Evolutionary conservation across 1,139 yeast species (phyloP).

Genomic region (Saccharomycopsis phalli): DNA sequence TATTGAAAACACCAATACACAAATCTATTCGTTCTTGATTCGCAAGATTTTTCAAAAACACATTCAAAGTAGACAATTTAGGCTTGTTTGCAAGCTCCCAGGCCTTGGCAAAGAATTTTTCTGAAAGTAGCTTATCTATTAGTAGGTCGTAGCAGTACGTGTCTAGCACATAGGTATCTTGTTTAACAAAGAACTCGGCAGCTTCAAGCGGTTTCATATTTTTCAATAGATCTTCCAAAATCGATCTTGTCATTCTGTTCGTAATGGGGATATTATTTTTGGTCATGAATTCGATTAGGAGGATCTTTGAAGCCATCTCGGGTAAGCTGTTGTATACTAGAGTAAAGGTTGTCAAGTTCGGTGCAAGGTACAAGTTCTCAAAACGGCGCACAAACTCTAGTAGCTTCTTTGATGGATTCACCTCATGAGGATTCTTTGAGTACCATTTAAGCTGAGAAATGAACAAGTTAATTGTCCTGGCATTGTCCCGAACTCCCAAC

Average conservation of each 20-base stretch:
- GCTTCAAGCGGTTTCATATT: constrained; percentile 7
- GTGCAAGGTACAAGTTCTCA: constrained; percentile 6
- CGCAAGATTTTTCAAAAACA: constrained; percentile 26
- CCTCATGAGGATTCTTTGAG: constrained; percentile 7
- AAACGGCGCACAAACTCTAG: constrained; percentile 1
- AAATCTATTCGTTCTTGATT: constrained; percentile 29
- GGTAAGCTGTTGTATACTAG: constrained; percentile 14
- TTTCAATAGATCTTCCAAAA: constrained; percentile 9
- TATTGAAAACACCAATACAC: constrained; percentile 26
- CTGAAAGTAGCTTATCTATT: constrained; percentile 24
- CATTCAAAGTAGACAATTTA: constrained; percentile 26
- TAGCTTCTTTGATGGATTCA: background rate
- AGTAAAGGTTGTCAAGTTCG: constrained; percentile 13
- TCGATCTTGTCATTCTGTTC: constrained; percentile 2
- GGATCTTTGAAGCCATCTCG: constrained; percentile 16
- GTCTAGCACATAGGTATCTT: constrained; percentile 9
- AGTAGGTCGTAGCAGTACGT: constrained; percentile 22
- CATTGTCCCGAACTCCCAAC: constrained; percentile 30
- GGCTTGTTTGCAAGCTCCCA: constrained; percentile 23
- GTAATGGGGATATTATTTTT: constrained; percentile 12
- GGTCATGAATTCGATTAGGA: constrained; percentile 15
- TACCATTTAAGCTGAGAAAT: constrained; percentile 2
- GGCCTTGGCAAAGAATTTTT: constrained; percentile 25
- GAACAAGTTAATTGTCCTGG: constrained; percentile 37
- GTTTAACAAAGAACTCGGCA: constrained; percentile 7